Base-by-base conservation (phyloP, 2,329 filamentous ascomycete species). In the Diaporthe destruens region DNA sequence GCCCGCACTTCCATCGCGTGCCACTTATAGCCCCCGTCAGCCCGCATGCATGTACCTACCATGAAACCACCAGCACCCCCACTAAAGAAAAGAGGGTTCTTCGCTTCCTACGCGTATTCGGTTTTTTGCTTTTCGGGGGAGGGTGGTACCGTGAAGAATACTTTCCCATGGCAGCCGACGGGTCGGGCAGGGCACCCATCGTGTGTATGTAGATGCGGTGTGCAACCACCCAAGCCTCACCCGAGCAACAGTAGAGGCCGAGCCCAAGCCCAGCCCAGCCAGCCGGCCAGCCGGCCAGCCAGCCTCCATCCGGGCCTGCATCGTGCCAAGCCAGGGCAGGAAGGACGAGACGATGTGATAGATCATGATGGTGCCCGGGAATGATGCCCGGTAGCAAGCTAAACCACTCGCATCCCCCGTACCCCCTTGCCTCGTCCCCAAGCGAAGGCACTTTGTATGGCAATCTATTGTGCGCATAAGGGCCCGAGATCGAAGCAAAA, bases 21-120 rank as follows among this genome's bases (percentile, higher is more conserved):
- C 44, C 39, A 53, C 47, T 51, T 25, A 39, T 66, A 66, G 61
- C 61, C 61, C 47, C 61, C 61, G 61, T 66, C 61, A 53, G 61
- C 61, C 47, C 61, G 61, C 61, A 51, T 66, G 61, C 32, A 36
- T 11, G 42, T 42, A 42, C 59, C 25, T 63, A 29, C 59, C 59
- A 49, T 66, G 61, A 66, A 36, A 66, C 44, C 61, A 49, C 39
- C 39, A 42, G 14, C 39, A 66, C 61, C 61, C 54, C 47, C 29
- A 66, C 61, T 29, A 53, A 8, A 53, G 61, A 53, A 53, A 61
- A 14, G 57, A 44, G 57, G 61, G 29, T 39, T 53, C n/a, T n/a
- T 66, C 18, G n/a, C 25, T 23, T 47, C 18, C 59, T 25, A 29
- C 6, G 16, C 39, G 16, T 42, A 42, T 42, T 42, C 16, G 16